These are phyloP conservation scores for Auxenochlorella pyrenoidosa DNA, from an alignment of 139 green algal genomes.

Conservation along the genomic window DNA sequence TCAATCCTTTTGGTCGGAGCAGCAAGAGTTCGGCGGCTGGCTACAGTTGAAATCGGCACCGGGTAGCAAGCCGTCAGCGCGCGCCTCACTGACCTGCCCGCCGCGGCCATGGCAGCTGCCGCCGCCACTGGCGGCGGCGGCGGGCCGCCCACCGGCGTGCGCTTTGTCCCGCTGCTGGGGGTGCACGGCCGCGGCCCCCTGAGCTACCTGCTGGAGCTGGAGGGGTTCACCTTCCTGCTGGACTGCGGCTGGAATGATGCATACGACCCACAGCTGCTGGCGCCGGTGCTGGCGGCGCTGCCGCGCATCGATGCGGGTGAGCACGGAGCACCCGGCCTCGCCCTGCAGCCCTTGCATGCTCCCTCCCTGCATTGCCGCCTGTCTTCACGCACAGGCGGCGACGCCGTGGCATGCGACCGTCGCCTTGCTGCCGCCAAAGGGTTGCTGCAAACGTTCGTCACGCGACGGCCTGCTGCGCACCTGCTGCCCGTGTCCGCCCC, in stretches of 20 bases:
- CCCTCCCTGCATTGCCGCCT: background rate
- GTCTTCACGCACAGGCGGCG: no score
- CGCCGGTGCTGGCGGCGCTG: slow-evolving; percentile 57
- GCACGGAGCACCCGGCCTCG: background rate
- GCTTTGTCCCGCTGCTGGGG: slow-evolving; percentile 73
- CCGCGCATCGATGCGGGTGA: slow-evolving; percentile 36
- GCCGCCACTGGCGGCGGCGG: background rate
- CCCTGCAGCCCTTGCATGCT: background rate
- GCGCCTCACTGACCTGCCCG: no score
- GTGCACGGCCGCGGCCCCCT: slow-evolving; percentile 61
- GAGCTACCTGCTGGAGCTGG: slow-evolving; percentile 82
- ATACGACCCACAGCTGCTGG: slow-evolving; percentile 66
- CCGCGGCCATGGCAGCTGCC: no score
- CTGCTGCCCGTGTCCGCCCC: background rate
- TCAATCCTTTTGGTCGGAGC: no score
- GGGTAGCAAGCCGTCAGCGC: no score
- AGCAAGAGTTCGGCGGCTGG: no score
- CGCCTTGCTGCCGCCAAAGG: no score
- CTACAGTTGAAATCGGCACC: no score
- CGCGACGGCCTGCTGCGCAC: no score
- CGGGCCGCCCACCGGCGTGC: slow-evolving; percentile 11
- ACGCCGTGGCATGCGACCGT: no score
- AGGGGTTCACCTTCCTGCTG: slow-evolving; percentile 79
- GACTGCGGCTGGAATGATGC: slow-evolving; percentile 93
- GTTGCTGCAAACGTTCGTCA: no score